Conservation (phyloP, 2,329 filamentous ascomycete species). For the Beauveria medogensis region DNA sequence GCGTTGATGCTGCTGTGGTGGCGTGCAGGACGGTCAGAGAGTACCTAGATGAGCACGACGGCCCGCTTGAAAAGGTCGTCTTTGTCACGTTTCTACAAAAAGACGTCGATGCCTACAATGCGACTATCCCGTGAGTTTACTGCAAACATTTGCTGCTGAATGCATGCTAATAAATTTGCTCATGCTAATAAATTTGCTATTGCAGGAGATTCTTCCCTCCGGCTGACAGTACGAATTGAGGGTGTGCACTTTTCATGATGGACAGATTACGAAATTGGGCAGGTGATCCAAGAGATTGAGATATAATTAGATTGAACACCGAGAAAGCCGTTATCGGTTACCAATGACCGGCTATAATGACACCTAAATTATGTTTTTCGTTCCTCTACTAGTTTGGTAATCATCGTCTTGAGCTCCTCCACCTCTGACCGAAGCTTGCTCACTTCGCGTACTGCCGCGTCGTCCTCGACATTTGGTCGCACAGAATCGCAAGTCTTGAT, state of each 20-base stretch:
- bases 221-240: neutral
- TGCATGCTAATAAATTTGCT: neutral
- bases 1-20: constrained; percentile 58
- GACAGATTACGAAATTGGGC: neutral
- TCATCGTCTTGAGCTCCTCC: constrained; percentile 44
- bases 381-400: constrained; percentile 25
- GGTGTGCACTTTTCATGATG: neutral
- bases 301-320: neutral
- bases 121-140: constrained; percentile 56
- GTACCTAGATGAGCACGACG: constrained; percentile 42
- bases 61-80: constrained; percentile 60
- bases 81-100: constrained; percentile 80
- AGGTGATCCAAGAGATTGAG: neutral
- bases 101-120: constrained; percentile 66
- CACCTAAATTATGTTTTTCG: neutral
- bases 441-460: constrained; percentile 66
- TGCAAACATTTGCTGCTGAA: neutral
- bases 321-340: neutral
- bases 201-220: constrained; percentile 6
- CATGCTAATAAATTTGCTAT: neutral
- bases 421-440: constrained; percentile 50
- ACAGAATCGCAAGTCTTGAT: constrained; percentile 66
- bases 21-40: constrained; percentile 53
- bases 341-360: too few relatives aligned
- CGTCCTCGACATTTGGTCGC: constrained; percentile 74